These are phyloP conservation scores for Crucihimalaya himalaica DNA, from an alignment of 345 rosid species.

Conservation along the genomic window DNA sequence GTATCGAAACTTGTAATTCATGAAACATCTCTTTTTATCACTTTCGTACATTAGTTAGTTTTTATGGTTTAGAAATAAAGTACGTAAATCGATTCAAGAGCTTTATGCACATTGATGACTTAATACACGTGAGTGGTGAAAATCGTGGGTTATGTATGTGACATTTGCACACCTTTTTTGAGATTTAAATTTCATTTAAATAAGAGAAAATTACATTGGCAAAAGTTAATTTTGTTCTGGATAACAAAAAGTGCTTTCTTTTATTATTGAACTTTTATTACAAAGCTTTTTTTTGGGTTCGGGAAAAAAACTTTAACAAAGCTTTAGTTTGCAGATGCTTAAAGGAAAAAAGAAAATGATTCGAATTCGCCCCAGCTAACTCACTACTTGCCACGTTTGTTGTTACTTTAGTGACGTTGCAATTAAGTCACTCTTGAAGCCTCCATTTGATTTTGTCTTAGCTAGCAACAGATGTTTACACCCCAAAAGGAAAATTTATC, in stretches of 20 bases:
- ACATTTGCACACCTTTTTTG: slow-evolving; percentile 25
- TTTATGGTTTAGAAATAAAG: neutral
- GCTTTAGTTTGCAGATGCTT: slow-evolving; percentile 35
- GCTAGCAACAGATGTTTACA: slow-evolving; percentile 4
- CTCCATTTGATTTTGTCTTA: neutral
- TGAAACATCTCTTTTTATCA: slow-evolving; percentile 6
- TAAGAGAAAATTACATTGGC: neutral
- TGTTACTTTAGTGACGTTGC: slow-evolving; percentile 20
- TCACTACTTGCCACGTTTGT: slow-evolving; percentile 14
- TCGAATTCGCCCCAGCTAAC: slow-evolving; percentile 27
- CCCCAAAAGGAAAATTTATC: neutral
- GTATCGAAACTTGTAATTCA: slow-evolving; percentile 17
- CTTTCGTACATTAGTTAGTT: neutral
- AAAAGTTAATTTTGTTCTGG: slow-evolving; percentile 12
- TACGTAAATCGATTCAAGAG: slow-evolving; percentile 17
- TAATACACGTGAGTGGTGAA: slow-evolving; percentile 32
- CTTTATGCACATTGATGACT: slow-evolving; percentile 32
- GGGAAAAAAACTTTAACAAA: neutral
- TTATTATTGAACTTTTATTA: slow-evolving; percentile 24
- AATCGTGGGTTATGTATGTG: slow-evolving; percentile 12
- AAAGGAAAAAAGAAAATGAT: slow-evolving; percentile 38
- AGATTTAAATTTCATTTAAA: slow-evolving; percentile 7
- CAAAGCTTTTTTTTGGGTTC: neutral
- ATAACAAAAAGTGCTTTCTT: slow-evolving; percentile 18
- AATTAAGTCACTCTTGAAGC: slow-evolving; percentile 20